Percentiles rank a stretch among this genome's conserved stretches.
Evolutionary conservation across 1,139 yeast genomes (phyloP).

Genomic region (Meyerozyma guilliermondii): DNA sequence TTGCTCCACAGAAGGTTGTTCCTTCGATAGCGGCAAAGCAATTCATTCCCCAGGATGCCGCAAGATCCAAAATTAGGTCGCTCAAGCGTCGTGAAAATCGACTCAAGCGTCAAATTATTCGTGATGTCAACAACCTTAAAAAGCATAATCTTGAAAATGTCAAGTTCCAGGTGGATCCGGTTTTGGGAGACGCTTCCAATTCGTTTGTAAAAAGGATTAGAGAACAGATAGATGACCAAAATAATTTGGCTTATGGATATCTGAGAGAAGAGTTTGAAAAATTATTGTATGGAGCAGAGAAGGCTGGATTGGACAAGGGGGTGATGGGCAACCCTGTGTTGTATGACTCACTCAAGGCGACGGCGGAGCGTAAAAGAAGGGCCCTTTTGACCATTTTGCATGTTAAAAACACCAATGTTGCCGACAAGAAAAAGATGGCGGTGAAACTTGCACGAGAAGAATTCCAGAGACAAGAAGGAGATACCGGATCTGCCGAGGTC

Average conservation of each 20-base stretch:
- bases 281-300: conserved; percentile 70
- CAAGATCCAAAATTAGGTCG: conserved; percentile 30
- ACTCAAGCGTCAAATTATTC: conserved; percentile 38
- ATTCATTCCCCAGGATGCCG: conserved; percentile 13
- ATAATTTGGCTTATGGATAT: conserved; percentile 55
- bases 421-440: conserved; percentile 57
- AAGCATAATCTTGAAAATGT: conserved; percentile 29
- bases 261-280: conserved; percentile 66
- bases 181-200: conserved; percentile 63
- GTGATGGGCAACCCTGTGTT: conserved; percentile 35
- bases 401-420: conserved; percentile 63
- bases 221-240: conserved; percentile 53
- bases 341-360: conserved; percentile 35
- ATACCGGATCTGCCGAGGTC: conserved; percentile 92
- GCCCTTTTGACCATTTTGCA: conserved; percentile 69
- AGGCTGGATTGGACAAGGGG: conserved; percentile 30
- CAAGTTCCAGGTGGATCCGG: conserved; percentile 57
- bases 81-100: conserved; percentile 38
- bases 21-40: conserved; percentile 7
- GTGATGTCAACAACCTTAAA: conserved; percentile 44
- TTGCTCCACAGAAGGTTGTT: conserved; percentile 1
- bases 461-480: conserved; percentile 80
- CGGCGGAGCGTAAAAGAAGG: conserved; percentile 59
- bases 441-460: conserved; percentile 65
- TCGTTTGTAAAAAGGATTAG: conserved; percentile 67